Evolutionary conservation across 225 moss, liverwort and hornwort species (phyloP).

Genomic region (Bryum argenteum): DNA sequence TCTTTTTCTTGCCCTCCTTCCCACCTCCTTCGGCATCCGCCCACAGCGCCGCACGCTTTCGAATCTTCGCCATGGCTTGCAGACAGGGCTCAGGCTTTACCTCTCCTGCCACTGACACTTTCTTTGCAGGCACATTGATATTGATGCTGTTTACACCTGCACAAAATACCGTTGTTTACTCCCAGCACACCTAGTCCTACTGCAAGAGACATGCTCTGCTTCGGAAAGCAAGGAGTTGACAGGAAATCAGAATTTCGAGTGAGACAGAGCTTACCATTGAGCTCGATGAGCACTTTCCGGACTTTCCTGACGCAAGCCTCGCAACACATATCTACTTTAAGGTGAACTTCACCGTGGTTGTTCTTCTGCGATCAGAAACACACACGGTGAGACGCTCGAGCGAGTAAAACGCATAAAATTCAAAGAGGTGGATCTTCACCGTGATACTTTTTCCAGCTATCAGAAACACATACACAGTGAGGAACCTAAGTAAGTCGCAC

Average conservation of each 20-base stretch:
- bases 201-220: no score
- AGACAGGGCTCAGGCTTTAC: slow-evolving; percentile 51
- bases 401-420: no score
- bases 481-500: no score
- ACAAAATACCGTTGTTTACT: background rate
- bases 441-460: no score
- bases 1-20: slow-evolving; percentile 38
- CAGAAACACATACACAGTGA: no score
- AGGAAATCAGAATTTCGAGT: no score
- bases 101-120: slow-evolving; percentile 41
- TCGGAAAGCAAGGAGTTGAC: no score
- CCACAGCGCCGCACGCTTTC: slow-evolving; percentile 43
- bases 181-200: no score
- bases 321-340: slow-evolving; percentile 47
- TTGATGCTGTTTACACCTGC: slow-evolving; percentile 35
- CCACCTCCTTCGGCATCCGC: slow-evolving; percentile 33
- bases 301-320: slow-evolving; percentile 42
- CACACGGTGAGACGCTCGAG: rapidly evolving
- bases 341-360: slow-evolving; percentile 18
- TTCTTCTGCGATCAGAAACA: background rate
- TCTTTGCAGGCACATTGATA: slow-evolving; percentile 25
- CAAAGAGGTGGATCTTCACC: no score
- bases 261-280: slow-evolving; percentile 4
- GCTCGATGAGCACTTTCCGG: slow-evolving; percentile 39
- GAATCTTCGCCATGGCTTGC: slow-evolving; percentile 42